Evolutionary conservation across 2,329 filamentous ascomycete species (phyloP).

Genomic region (Xylogone sp.): DNA sequence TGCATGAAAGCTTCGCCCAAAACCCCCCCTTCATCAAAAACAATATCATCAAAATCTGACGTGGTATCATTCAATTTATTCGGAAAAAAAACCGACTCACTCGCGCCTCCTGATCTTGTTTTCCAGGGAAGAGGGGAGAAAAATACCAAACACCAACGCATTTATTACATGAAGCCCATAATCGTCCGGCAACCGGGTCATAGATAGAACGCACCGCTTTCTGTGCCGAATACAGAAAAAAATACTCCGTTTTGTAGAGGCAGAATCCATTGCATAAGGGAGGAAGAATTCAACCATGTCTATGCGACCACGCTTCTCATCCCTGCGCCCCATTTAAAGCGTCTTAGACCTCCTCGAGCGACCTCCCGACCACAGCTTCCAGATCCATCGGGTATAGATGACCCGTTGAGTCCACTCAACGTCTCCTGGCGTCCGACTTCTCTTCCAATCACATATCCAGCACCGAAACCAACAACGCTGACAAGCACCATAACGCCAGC

Average conservation of each 20-base stretch:
- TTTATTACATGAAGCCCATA: background rate
- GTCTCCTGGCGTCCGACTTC: slow-evolving; percentile 62
- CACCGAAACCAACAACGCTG: slow-evolving; percentile 65
- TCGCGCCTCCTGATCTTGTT: background rate
- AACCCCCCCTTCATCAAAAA: background rate
- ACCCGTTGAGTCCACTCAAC: slow-evolving; percentile 19
- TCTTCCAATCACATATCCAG: slow-evolving; percentile 64
- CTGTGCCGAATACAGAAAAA: no score
- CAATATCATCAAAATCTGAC: background rate
- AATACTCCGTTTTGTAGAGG: background rate
- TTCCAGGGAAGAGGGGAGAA: background rate
- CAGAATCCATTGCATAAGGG: background rate
- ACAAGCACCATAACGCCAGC: slow-evolving; percentile 66
- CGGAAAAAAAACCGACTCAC: background rate
- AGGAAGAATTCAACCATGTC: background rate
- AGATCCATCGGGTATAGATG: slow-evolving; percentile 12
- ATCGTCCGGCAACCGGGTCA: background rate
- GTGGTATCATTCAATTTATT: background rate
- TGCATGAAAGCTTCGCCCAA: background rate
- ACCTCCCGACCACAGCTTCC: slow-evolving; percentile 21
- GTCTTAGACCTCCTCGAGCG: slow-evolving; percentile 19
- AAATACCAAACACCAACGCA: no score
- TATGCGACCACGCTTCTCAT: slow-evolving; percentile 22
- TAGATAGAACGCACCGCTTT: no score
- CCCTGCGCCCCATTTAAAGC: slow-evolving; percentile 25